Conservation (phyloP, 2,329 filamentous ascomycete species). For the Westerdykella ornata region DNA sequence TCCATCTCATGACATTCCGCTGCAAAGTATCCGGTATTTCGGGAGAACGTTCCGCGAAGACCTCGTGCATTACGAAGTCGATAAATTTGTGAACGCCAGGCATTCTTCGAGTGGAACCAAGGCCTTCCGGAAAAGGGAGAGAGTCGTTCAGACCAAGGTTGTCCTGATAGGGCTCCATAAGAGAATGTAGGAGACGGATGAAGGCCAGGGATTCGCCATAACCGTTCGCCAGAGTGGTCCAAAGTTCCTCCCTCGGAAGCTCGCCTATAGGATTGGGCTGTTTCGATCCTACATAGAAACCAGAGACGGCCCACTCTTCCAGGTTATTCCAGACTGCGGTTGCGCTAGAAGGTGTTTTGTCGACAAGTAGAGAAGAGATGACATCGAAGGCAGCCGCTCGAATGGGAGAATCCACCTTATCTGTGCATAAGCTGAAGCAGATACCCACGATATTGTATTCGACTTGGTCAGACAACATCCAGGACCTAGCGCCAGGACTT, state of each 20-base stretch:
- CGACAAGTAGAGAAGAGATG: slow-evolving; percentile 65
- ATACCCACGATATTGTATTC: slow-evolving; percentile 64
- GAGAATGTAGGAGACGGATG: slow-evolving; percentile 64
- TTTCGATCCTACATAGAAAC: slow-evolving; percentile 30
- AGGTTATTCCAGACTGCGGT: slow-evolving; percentile 72
- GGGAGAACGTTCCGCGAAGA: slow-evolving; percentile 61
- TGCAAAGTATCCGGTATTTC: slow-evolving; percentile 61
- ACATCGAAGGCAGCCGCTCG: slow-evolving; percentile 79
- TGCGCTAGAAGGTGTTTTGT: slow-evolving; percentile 62
- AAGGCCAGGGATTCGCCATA: slow-evolving; percentile 86
- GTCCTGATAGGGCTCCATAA: slow-evolving; percentile 61
- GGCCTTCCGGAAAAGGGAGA: slow-evolving; percentile 77
- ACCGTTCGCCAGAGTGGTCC: slow-evolving; percentile 66
- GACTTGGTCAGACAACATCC: slow-evolving; percentile 58
- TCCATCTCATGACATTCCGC: slow-evolving; percentile 65
- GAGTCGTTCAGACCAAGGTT: slow-evolving; percentile 61
- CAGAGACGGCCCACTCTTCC: slow-evolving; percentile 63
- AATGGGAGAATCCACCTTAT: slow-evolving; percentile 67
- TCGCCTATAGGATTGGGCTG: slow-evolving; percentile 20
- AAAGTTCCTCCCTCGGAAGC: slow-evolving; percentile 43
- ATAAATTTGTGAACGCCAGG: slow-evolving; percentile 88
- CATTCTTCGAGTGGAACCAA: slow-evolving; percentile 70
- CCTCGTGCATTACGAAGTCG: slow-evolving; percentile 78
- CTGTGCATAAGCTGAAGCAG: slow-evolving; percentile 72
- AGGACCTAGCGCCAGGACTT: slow-evolving; percentile 64